Evolutionary conservation across 768 basidiomycete genomes (phyloP), one percentile per base, ranked within the genome.

Genomic region (Amanita exitialis): DNA sequence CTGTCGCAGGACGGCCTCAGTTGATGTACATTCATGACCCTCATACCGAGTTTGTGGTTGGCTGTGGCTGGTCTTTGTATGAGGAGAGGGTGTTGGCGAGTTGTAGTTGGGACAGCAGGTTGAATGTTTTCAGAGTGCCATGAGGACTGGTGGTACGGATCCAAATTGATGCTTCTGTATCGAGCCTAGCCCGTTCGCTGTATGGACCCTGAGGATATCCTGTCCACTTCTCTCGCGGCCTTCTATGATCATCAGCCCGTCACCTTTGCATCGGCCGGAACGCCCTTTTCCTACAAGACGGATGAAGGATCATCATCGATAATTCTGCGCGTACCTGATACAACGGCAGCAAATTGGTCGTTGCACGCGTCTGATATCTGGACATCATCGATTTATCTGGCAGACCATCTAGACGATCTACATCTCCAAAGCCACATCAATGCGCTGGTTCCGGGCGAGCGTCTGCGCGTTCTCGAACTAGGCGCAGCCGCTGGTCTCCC

Each of bases 1-100:
- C 82, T 8, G 58, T 64, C 1, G 64, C 74, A 21, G 72, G 73
- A 21, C 69, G 76, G 49, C 65, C 73, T 2, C 75, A 80, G 53
- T 62, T 86, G 44, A 62, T 86, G 53, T 65, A 82, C 53, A 83
- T 92, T 30, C 86, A 96, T 61, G 85, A 91, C 61, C 72, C 82
- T 5, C 95, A 98, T 62, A 94, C 89, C 1, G 95, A 98, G 68
- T 97, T 98, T 65, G 91, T 95, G 20, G 87, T 88, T 37, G 94
- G 90, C 0, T 85, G 88, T 60, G 76, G 78, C 43, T 96, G 94
- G 93, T 90, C 90, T n/a, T 65, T 96, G 58, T 93, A 82, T 56
- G 91, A 96, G 44, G 83, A 90, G 60, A 89, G 90, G 1, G 62
- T 92, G 15, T 61, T 98, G 43, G 92, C 89, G 36, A 94, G 84